phyloP scores from a whole-genome alignment of 2,329 filamentous ascomycete species.

The Diaporthe amygdali region DNA sequence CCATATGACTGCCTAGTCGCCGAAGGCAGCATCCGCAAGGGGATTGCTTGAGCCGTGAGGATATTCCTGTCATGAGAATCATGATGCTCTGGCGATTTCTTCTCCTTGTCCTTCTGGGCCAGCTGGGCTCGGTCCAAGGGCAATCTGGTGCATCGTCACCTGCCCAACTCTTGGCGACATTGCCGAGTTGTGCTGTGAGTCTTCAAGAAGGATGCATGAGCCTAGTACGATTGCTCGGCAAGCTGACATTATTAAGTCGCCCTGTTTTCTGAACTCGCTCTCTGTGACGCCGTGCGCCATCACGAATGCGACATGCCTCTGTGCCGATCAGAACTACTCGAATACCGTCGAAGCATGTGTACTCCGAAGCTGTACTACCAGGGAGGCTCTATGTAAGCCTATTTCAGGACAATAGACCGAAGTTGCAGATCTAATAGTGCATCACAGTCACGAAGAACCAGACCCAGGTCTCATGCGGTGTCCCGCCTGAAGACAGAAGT shows the following conservation, averaged over 20 bases:
- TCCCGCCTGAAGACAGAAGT: neutral
- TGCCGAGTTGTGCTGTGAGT: constrained; percentile 6
- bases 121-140: neutral
- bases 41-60: neutral
- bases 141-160: neutral
- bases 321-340: neutral
- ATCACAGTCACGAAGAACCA: constrained; percentile 15
- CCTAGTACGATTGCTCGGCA: neutral
- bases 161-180: neutral
- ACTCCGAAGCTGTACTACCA: constrained; percentile 3
- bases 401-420: neutral
- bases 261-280: neutral
- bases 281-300: constrained; percentile 9
- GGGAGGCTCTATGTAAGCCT: constrained; percentile 10
- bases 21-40: neutral
- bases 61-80: neutral
- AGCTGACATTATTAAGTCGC: neutral
- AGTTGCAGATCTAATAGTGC: neutral
- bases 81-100: neutral
- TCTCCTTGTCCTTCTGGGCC: neutral
- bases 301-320: constrained; percentile 21
- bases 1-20: neutral
- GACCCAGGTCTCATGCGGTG: constrained; percentile 12
- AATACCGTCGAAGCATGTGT: constrained; percentile 2
- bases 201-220: neutral